Conservation (phyloP, 2,329 filamentous ascomycete genomes). For the Helicocarpus griseus region DNA sequence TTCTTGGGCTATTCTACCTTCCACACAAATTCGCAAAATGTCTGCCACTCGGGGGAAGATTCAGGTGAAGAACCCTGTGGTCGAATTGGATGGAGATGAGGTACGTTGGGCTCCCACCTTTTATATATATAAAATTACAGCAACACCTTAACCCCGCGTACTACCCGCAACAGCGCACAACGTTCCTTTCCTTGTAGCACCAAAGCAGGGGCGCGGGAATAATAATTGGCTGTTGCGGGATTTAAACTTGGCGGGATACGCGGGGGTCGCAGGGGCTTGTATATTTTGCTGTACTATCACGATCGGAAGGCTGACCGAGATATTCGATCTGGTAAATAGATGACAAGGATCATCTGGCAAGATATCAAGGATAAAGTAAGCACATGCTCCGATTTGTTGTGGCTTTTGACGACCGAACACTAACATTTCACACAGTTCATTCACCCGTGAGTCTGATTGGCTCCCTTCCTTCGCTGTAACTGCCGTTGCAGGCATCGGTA, state of each 20-base stretch:
- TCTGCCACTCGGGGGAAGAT: constrained; percentile 61
- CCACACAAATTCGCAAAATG: constrained; percentile 36
- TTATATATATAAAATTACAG: constrained; percentile 13
- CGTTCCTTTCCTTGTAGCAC: not conserved
- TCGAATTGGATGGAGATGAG: constrained; percentile 86
- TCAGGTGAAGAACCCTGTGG: constrained; percentile 98
- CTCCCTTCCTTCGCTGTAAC: constrained; percentile 1
- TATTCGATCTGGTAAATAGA: constrained; percentile 40
- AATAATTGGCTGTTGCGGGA: not conserved
- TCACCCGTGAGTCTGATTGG: constrained; percentile 48
- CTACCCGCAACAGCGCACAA: constrained; percentile 6
- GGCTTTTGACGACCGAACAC: too few species aligned
- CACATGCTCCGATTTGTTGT: constrained; percentile 11
- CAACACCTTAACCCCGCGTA: not conserved
- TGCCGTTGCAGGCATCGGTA: constrained; percentile 1
- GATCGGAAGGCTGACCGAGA: not conserved
- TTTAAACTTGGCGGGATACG: not conserved
- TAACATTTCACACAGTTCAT: constrained; percentile 54
- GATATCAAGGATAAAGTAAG: constrained; percentile 87
- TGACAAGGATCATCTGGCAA: constrained; percentile 99
- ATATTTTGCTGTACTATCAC: not conserved
- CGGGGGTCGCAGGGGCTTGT: too few species aligned
- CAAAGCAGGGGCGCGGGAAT: not conserved
- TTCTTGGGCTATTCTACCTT: constrained; percentile 3
- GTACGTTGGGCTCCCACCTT: constrained; percentile 20